Conservation (phyloP, 768 basidiomycete genomes). For the Lactarius hatsudake region DNA sequence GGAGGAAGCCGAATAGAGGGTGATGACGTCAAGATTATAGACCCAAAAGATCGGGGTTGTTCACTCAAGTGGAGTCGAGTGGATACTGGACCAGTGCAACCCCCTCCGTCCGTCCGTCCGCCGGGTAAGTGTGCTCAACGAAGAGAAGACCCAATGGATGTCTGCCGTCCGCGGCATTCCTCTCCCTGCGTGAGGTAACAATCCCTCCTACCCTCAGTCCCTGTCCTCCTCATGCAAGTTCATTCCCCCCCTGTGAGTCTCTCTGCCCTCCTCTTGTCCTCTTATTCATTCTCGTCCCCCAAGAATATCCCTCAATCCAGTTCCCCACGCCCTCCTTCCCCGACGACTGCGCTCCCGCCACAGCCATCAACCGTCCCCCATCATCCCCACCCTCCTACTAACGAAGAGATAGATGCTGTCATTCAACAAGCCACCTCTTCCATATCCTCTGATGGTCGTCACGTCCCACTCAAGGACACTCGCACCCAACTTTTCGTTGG, state of each 20-base stretch:
- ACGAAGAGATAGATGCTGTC: conserved; percentile 88
- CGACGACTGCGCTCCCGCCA: neutral
- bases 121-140: conserved; percentile 12
- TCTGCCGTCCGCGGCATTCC: conserved; percentile 22
- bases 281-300: conserved; percentile 4
- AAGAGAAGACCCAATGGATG: conserved; percentile 8
- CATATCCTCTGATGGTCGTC: conserved; percentile 46
- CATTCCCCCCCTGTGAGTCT: conserved; percentile 17
- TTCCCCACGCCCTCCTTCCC: conserved; percentile 20
- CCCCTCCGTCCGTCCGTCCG: conserved; percentile 10
- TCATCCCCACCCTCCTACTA: conserved; percentile 44
- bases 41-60: conserved; percentile 23
- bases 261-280: neutral
- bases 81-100: conserved; percentile 10
- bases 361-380: conserved; percentile 13
- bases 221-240: conserved; percentile 21
- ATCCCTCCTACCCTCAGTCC: conserved; percentile 13
- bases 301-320: conserved; percentile 6
- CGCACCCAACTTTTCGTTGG: conserved; percentile 95
- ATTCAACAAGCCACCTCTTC: conserved; percentile 88
- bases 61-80: conserved; percentile 22
- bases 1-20: conserved; percentile 18
- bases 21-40: conserved; percentile 25
- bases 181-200: conserved; percentile 15
- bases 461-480: conserved; percentile 66